These are phyloP conservation scores for Eucalyptus cloeziana DNA, from an alignment of 345 rosid species.

Conservation along the genomic window DNA sequence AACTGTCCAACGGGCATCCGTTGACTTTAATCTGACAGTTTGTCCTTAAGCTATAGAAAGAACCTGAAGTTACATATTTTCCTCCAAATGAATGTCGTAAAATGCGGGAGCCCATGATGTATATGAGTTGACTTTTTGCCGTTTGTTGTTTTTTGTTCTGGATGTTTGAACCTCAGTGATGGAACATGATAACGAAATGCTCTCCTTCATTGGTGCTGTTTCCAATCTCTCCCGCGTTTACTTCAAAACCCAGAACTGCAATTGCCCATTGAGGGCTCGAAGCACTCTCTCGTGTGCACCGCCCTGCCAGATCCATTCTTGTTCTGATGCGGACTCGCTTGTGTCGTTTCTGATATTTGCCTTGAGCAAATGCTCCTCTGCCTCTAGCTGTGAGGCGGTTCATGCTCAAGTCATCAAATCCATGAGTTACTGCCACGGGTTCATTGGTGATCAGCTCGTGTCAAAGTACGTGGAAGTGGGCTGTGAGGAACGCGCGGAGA, in stretches of 20 bases:
- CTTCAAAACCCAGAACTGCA: not conserved
- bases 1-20: not conserved
- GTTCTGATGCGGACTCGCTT: constrained; percentile 8
- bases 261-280: not conserved
- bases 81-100: not conserved
- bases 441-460: constrained; percentile 51
- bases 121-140: not conserved
- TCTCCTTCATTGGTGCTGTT: not conserved
- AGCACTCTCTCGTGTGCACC: not conserved
- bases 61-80: not conserved
- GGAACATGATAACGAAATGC: constrained; percentile 3
- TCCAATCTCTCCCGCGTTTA: not conserved
- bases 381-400: constrained; percentile 12
- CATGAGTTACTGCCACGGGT: constrained; percentile 37
- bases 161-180: not conserved
- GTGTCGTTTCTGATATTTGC: constrained; percentile 31
- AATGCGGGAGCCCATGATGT: not conserved
- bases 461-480: constrained; percentile 20
- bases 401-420: constrained; percentile 43
- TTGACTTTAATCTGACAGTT: not conserved
- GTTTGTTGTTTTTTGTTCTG: not conserved
- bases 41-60: not conserved
- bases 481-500: constrained; percentile 11
- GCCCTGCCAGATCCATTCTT: not conserved
- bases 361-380: constrained; percentile 23